phyloP scores from a whole-genome alignment of 441 rosid species.

The Cnidoscolus chayamansa region DNA sequence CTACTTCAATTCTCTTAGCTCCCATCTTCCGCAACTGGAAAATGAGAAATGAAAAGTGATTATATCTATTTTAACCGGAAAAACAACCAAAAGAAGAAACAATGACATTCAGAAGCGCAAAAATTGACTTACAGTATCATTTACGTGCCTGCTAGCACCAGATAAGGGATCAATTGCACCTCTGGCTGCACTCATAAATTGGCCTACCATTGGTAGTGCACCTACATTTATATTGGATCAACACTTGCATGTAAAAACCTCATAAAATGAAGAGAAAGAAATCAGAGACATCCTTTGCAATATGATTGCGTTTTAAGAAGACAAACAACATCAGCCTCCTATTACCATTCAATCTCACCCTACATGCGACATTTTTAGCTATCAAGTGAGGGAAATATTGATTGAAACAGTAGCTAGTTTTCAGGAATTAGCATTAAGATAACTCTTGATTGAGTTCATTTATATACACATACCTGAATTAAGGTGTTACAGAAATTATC shows the following conservation, averaged over 20 bases:
- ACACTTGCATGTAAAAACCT: slow-evolving; percentile 5
- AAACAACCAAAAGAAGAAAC: slow-evolving; percentile 5
- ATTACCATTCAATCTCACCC: slow-evolving; percentile 14
- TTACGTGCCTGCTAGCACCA: slow-evolving; percentile 65
- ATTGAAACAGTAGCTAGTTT: background rate
- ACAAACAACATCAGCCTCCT: slow-evolving; percentile 2
- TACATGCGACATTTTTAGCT: background rate
- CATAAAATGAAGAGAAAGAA: slow-evolving; percentile 10
- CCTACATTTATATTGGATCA: slow-evolving; percentile 35
- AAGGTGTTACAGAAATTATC: background rate
- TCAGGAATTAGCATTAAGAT: too few relatives aligned
- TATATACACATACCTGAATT: background rate
- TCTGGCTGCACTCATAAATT: slow-evolving; percentile 82
- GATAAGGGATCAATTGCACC: slow-evolving; percentile 86
- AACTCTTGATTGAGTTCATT: too few relatives aligned
- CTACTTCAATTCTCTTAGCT: slow-evolving; percentile 41
- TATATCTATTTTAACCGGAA: slow-evolving; percentile 2
- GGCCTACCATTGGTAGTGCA: slow-evolving; percentile 68
- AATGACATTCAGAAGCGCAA: background rate
- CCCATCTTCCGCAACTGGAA: slow-evolving; percentile 72
- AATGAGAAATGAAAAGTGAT: slow-evolving; percentile 1
- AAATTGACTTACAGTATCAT: slow-evolving; percentile 48
- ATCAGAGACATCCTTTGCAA: background rate
- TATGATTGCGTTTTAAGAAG: background rate
- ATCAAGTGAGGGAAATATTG: background rate